Percentiles rank a stretch among this genome's conserved stretches.
Conservation (phyloP, 495 filamentous ascomycete genomes). For the Lasiosphaeris hirsuta region DNA sequence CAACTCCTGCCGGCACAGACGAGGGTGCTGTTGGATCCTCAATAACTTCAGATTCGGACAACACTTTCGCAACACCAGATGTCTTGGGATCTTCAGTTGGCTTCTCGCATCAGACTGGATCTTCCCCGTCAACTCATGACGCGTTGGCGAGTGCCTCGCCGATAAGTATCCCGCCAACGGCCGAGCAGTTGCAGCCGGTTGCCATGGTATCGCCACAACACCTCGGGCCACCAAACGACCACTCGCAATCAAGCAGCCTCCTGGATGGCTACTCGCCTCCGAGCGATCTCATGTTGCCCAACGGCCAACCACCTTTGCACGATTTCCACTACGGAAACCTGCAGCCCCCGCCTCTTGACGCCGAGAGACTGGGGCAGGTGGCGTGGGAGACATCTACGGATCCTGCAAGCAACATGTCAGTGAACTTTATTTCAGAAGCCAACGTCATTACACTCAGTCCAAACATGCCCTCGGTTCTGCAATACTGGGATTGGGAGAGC, state of each 20-base stretch:
- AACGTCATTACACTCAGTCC: conserved; percentile 10
- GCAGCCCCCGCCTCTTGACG: not conserved
- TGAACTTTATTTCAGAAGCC: conserved; percentile 3
- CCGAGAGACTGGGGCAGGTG: not conserved
- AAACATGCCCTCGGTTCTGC: conserved; percentile 16
- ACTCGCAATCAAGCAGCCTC: not conserved
- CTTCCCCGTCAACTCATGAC: too few relatives aligned
- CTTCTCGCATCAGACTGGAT: too few relatives aligned
- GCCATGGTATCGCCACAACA: not conserved
- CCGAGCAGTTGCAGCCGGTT: not conserved
- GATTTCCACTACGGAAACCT: not conserved
- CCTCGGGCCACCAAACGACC: not conserved
- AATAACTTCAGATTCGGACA: too few relatives aligned
- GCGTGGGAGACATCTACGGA: conserved; percentile 14
- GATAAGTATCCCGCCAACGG: too few relatives aligned
- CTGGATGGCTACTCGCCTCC: not conserved
- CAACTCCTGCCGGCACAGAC: not conserved
- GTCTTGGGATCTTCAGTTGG: too few relatives aligned
- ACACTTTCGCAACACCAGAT: too few relatives aligned
- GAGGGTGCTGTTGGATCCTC: not conserved
- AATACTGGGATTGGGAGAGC: conserved; percentile 27
- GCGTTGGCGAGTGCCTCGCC: too few relatives aligned
- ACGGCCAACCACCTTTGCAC: not conserved
- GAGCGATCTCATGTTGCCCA: too few relatives aligned
- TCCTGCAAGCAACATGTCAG: not conserved